Conservation (phyloP, 345 rosid species). For the Aquilaria malaccensis region DNA sequence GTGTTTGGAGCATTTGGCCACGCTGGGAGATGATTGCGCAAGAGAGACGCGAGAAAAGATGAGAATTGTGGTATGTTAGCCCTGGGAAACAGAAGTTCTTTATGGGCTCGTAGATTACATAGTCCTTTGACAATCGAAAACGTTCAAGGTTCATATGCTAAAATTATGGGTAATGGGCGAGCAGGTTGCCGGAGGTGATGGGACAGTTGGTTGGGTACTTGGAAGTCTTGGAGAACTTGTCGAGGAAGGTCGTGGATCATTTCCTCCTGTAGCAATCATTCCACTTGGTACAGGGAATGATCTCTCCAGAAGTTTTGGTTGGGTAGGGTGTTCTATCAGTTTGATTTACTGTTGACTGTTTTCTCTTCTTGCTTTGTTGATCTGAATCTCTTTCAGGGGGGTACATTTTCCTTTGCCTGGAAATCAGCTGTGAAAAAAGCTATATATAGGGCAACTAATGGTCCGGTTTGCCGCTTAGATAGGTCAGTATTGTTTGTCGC, state of each 20-base stretch:
- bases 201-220: slow-evolving; percentile 95
- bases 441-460: slow-evolving; percentile 50
- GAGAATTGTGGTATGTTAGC: slow-evolving; percentile 68
- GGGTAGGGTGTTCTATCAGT: slow-evolving; percentile 49
- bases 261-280: slow-evolving; percentile 86
- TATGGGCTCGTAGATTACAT: not conserved
- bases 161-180: slow-evolving; percentile 18
- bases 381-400: slow-evolving; percentile 56
- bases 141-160: not conserved
- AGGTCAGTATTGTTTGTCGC: slow-evolving; percentile 34
- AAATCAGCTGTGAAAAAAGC: slow-evolving; percentile 80
- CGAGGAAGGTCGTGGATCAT: slow-evolving; percentile 43
- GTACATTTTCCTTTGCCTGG: slow-evolving; percentile 94
- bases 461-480: slow-evolving; percentile 66
- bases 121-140: not conserved
- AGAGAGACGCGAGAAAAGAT: slow-evolving; percentile 68
- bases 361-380: slow-evolving; percentile 13
- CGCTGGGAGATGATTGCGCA: slow-evolving; percentile 67
- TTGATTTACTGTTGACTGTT: slow-evolving; percentile 13
- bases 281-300: slow-evolving; percentile 98
- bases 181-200: slow-evolving; percentile 99
- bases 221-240: slow-evolving; percentile 74
- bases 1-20: slow-evolving; percentile 69
- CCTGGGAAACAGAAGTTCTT: not conserved
- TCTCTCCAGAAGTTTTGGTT: slow-evolving; percentile 88